Evolutionary conservation across 306 rosid species (phyloP), one percentile per base, ranked within the genome.

Genomic region (Lathyrus aphaca): DNA sequence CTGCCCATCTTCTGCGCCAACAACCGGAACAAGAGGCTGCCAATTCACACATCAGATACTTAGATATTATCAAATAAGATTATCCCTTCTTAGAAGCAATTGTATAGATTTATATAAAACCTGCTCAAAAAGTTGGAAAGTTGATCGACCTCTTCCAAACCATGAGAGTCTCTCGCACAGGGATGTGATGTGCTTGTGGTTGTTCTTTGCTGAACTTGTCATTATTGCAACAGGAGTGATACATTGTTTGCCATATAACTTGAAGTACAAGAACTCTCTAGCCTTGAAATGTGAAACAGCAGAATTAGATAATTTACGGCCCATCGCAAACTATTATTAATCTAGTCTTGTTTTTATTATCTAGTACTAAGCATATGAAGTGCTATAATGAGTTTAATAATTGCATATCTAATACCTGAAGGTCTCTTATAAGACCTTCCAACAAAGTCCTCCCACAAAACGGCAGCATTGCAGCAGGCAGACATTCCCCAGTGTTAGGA

Each of bases 401-500:
- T 69, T 60, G 75, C 44, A 66, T 74, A 75, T 67, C 74, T 75
- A 78, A 74, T 91, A 94, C 99, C 99, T 94, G 99, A 75, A 94
- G 91, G 89, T 94, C 99, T 80, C 97, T 87, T 77, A 94, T 81
- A 78, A 91, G 96, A 70, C 95, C 89, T 82, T 91, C 99, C 90
- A 94, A 83, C 74, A 94, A 94, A 73, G 99, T 94, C 79, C 95
- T 79, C 19, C 99, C 97, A 86, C 99, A 91, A 82, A 79, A 91
- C 8, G 91, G 96, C 64, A 94, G 89, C 97, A 94, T 87, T 71
- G 99, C 99, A 42, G 99, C 97, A 49, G 99, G 99, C 66, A 94
- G 91, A 80, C 92, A 91, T 83, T 91, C 99, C 59, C 99, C 91
- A 44, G 95, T 88, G 67, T 77, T 75, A 59, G 88, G 84, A 80